Percentiles rank a stretch among this genome's conserved stretches.
phyloP scores from a whole-genome alignment of 2,329 filamentous ascomycete species.

The Verticillium zaregamsianum region DNA sequence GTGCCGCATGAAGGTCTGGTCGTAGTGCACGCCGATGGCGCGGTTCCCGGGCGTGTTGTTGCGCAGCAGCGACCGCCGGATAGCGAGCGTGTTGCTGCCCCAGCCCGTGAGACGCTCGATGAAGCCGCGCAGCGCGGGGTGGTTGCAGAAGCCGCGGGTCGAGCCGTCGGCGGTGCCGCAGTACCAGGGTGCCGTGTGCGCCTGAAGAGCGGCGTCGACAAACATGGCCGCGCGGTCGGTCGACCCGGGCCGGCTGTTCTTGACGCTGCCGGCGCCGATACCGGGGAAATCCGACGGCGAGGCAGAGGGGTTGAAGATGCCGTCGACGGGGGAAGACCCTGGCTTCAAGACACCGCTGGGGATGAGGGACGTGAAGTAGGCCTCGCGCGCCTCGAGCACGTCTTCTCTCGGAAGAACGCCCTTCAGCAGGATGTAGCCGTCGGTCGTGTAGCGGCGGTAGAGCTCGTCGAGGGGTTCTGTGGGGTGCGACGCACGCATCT shows the following conservation, averaged over 20 bases:
- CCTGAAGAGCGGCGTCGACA: slow-evolving; percentile 40
- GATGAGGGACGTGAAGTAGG: slow-evolving; percentile 49
- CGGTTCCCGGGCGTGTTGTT: slow-evolving; percentile 54
- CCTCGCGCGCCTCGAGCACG: slow-evolving; percentile 44
- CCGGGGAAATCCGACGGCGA: slow-evolving; percentile 17
- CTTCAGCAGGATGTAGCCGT: slow-evolving; percentile 55
- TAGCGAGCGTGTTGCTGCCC: slow-evolving; percentile 38
- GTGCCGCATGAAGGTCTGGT: slow-evolving; percentile 53
- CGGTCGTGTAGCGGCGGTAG: slow-evolving; percentile 23
- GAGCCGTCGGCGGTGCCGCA: slow-evolving; percentile 16
- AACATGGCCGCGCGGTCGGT: slow-evolving; percentile 16
- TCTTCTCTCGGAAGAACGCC: slow-evolving; percentile 47
- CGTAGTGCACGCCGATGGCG: slow-evolving; percentile 57
- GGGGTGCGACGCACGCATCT: slow-evolving; percentile 36
- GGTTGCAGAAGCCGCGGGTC: slow-evolving; percentile 39
- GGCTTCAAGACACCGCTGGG: slow-evolving; percentile 53
- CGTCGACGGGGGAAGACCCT: slow-evolving; percentile 44
- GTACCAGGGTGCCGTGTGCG: slow-evolving; percentile 50
- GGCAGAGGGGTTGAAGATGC: slow-evolving; percentile 36
- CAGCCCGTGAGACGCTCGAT: slow-evolving; percentile 49
- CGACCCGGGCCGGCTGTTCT: slow-evolving; percentile 41
- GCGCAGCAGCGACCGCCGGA: slow-evolving; percentile 42
- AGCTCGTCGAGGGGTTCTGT: slow-evolving; percentile 42
- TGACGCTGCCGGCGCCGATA: slow-evolving; percentile 45
- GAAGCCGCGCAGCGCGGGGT: slow-evolving; percentile 44